Evolutionary conservation across 2,329 filamentous ascomycete species (phyloP).

Genomic region (Aspergillus fumigatiaffinis): DNA sequence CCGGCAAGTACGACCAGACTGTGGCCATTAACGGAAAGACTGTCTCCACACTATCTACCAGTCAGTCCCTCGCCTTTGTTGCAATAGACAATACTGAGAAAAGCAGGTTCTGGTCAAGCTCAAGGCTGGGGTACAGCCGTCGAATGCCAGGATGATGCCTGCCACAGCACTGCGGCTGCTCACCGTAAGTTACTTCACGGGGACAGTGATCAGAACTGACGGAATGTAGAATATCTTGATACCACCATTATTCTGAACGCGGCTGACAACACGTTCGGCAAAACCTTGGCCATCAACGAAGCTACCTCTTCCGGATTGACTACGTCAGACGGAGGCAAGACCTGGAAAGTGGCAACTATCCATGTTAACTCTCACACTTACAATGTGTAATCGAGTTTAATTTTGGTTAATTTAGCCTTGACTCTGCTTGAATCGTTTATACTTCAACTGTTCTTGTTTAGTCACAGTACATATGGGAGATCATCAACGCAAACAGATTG

Average conservation of each 20-base stretch:
- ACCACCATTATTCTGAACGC: slow-evolving; percentile 28
- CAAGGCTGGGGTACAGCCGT: slow-evolving; percentile 32
- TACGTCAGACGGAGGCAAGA: slow-evolving; percentile 23
- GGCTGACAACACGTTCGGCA: slow-evolving; percentile 22
- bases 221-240: slow-evolving; percentile 22
- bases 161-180: slow-evolving; percentile 21
- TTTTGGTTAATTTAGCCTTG: too few species aligned
- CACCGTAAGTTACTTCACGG: slow-evolving; percentile 22
- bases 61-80: slow-evolving; percentile 5
- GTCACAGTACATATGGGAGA: too few species aligned
- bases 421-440: too few species aligned
- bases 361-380: slow-evolving; percentile 27
- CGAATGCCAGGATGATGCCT: slow-evolving; percentile 28
- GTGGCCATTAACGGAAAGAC: slow-evolving; percentile 26
- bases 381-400: slow-evolving; percentile 7
- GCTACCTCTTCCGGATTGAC: slow-evolving; percentile 22
- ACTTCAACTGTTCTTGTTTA: too few species aligned
- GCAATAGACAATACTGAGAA: not conserved
- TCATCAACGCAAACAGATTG: too few species aligned
- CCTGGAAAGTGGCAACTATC: slow-evolving; percentile 26
- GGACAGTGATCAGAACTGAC: not conserved
- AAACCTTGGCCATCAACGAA: slow-evolving; percentile 26
- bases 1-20: slow-evolving; percentile 27
- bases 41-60: slow-evolving; percentile 27
- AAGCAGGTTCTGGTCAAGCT: slow-evolving; percentile 23